A percentile compares a stretch with the other conserved stretches of the same genome.
Evolutionary conservation across 192 early-diverging fungal genomes (phyloP).

Genomic region (Kappamyces sp.): DNA sequence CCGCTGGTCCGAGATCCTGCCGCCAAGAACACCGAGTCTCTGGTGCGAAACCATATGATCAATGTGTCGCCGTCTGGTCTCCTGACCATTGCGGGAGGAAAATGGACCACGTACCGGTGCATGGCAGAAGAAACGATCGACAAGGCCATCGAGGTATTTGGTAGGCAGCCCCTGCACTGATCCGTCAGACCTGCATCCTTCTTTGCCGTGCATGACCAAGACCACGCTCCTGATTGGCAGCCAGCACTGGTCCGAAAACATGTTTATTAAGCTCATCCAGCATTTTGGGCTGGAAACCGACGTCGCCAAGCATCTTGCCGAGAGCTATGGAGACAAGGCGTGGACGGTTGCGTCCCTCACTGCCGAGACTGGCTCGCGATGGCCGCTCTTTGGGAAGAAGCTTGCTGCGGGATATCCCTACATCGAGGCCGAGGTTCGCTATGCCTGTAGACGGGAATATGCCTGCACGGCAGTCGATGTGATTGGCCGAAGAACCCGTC

Average conservation of each 20-base stretch:
- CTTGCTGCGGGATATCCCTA: slow-evolving; percentile 82
- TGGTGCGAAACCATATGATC: slow-evolving; percentile 98
- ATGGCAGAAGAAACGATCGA: slow-evolving; percentile 97
- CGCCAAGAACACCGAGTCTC: slow-evolving; percentile 82
- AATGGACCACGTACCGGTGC: slow-evolving; percentile 97
- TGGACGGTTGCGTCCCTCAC: slow-evolving; percentile 88
- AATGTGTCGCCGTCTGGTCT: slow-evolving; percentile 72
- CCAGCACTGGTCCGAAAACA: slow-evolving; percentile 78
- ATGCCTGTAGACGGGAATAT: slow-evolving; percentile 86
- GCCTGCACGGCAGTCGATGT: slow-evolving; percentile 93
- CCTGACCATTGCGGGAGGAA: slow-evolving; percentile 94
- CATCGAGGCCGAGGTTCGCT: slow-evolving; percentile 88
- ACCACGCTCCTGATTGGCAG: slow-evolving; percentile 73
- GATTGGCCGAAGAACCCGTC: slow-evolving; percentile 79
- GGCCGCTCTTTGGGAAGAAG: slow-evolving; percentile 75
- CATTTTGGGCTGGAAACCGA: slow-evolving; percentile 90
- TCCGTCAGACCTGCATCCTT: slow-evolving; percentile 47
- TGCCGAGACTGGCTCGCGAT: slow-evolving; percentile 61
- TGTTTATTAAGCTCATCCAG: slow-evolving; percentile 95
- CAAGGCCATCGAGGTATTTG: slow-evolving; percentile 70
- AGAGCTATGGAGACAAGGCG: slow-evolving; percentile 90
- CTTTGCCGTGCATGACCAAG: slow-evolving; percentile 70
- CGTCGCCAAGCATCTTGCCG: slow-evolving; percentile 81
- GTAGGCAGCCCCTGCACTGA: slow-evolving; percentile 5
- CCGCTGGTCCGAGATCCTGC: slow-evolving; percentile 92